Percentiles rank a stretch among this genome's conserved stretches.
Conservation (phyloP, 306 rosid species). For the Parietaria judaica region DNA sequence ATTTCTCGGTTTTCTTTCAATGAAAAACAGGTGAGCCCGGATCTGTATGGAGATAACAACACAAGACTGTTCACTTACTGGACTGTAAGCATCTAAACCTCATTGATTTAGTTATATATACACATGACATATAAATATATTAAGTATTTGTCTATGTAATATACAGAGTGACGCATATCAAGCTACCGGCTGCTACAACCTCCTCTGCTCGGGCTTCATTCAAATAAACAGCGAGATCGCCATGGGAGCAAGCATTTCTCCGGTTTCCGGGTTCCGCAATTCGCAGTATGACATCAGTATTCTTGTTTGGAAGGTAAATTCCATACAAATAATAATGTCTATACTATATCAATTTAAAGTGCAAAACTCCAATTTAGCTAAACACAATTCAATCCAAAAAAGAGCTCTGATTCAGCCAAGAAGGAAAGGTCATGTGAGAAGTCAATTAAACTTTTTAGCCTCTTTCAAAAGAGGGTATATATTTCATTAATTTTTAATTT, state of each 20-base stretch:
- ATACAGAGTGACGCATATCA: conserved; percentile 96
- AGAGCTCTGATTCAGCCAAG: conserved; percentile 8
- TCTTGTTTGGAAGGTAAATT: conserved; percentile 94
- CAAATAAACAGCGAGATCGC: conserved; percentile 82
- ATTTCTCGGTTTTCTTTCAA: not conserved
- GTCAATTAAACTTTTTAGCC: conserved; percentile 4
- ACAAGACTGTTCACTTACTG: conserved; percentile 95
- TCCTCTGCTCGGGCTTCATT: conserved; percentile 95
- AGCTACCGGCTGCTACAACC: conserved; percentile 99
- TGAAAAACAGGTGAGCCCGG: conserved; percentile 72
- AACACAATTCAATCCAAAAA: not conserved
- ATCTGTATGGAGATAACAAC: conserved; percentile 90
- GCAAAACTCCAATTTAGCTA: no score
- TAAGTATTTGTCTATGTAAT: not conserved
- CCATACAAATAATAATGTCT: conserved; percentile 3
- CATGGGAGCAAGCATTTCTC: conserved; percentile 97
- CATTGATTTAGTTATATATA: not conserved
- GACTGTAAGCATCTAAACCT: conserved; percentile 53
- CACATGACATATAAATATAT: not conserved
- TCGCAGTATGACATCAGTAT: conserved; percentile 88
- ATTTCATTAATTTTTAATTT: no score
- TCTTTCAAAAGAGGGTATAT: no score
- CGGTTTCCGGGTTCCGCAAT: conserved; percentile 50
- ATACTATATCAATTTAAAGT: no score
- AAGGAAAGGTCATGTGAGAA: conserved; percentile 1